Evolutionary conservation across 176 grass and related monocot genomes (phyloP).

Genomic region (Eremochloa ophiuroides): DNA sequence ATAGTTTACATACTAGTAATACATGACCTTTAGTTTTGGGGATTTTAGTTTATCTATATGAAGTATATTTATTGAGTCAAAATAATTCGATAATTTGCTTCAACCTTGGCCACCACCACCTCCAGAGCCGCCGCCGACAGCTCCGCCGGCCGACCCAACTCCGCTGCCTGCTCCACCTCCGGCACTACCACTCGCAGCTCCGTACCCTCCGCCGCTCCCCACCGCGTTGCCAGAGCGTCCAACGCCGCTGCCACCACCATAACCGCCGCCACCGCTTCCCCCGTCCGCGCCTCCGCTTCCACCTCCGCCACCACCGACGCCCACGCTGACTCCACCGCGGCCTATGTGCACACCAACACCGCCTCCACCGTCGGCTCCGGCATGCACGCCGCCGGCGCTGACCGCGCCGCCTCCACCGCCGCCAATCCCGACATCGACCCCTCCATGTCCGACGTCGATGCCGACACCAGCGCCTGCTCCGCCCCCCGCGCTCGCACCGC

Average conservation of each 20-base stretch:
- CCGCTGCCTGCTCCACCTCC: slow-evolving; percentile 20
- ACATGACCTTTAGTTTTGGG: background rate
- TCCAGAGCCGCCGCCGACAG: background rate
- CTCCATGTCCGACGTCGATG: slow-evolving; percentile 29
- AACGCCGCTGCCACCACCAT: slow-evolving; percentile 16
- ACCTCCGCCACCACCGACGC: background rate
- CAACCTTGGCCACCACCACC: slow-evolving; percentile 28
- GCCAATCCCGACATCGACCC: slow-evolving; percentile 34
- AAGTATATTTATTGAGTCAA: too few relatives aligned
- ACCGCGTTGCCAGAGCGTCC: background rate
- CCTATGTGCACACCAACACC: slow-evolving; percentile 39
- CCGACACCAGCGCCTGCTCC: slow-evolving; percentile 30
- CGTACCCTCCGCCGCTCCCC: slow-evolving; percentile 12
- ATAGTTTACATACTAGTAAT: background rate
- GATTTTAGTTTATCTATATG: background rate
- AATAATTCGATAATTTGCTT: background rate
- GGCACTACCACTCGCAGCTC: background rate
- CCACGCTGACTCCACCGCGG: slow-evolving; percentile 22
- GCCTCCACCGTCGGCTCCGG: background rate
- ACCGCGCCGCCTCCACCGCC: slow-evolving; percentile 38
- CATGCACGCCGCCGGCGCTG: slow-evolving; percentile 12
- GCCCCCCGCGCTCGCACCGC: slow-evolving; percentile 29
- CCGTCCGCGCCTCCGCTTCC: background rate
- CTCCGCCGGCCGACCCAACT: slow-evolving; percentile 4
- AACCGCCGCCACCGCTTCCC: background rate